Percentiles rank a stretch among this genome's conserved stretches.
phyloP scores from a whole-genome alignment of 2,329 filamentous ascomycete species.

The Eurotiales sp. region DNA sequence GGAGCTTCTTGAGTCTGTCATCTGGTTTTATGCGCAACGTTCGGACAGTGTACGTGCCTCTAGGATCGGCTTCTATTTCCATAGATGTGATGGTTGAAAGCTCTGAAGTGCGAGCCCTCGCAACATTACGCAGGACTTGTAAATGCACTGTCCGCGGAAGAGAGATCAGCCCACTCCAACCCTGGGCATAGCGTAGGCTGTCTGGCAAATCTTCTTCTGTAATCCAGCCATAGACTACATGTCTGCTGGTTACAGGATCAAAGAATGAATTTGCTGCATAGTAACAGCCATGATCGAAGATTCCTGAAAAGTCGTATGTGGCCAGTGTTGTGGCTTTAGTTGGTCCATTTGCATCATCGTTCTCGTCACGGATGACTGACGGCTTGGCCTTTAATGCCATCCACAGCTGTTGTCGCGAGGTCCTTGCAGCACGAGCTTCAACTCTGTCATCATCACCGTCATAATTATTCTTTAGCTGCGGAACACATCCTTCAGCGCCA shows the following conservation, averaged over 20 bases:
- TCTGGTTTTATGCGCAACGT: slow-evolving; percentile 41
- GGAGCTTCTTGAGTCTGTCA: slow-evolving; percentile 24
- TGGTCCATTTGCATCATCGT: too few relatives aligned
- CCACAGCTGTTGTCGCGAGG: slow-evolving; percentile 41
- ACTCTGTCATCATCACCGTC: not conserved
- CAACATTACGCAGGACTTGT: slow-evolving; percentile 36
- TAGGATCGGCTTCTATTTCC: slow-evolving; percentile 23
- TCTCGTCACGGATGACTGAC: not conserved
- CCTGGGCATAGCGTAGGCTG: slow-evolving; percentile 40
- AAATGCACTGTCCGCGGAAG: slow-evolving; percentile 45
- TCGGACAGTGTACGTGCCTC: slow-evolving; percentile 37
- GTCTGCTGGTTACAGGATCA: slow-evolving; percentile 40
- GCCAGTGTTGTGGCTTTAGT: slow-evolving; percentile 25
- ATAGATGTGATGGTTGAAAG: slow-evolving; percentile 43
- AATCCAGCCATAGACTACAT: slow-evolving; percentile 50
- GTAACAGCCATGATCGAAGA: slow-evolving; percentile 47
- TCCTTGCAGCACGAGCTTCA: slow-evolving; percentile 14
- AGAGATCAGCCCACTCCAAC: slow-evolving; percentile 50
- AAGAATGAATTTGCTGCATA: slow-evolving; percentile 51
- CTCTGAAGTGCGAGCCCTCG: slow-evolving; percentile 31
- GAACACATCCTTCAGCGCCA: slow-evolving; percentile 44
- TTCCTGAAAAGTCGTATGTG: slow-evolving; percentile 40
- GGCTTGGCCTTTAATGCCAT: slow-evolving; percentile 36
- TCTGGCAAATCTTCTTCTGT: slow-evolving; percentile 50
- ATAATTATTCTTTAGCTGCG: not conserved